Base-by-base conservation (phyloP, 2,329 filamentous ascomycete species). In the Elsinoe ampelina region DNA sequence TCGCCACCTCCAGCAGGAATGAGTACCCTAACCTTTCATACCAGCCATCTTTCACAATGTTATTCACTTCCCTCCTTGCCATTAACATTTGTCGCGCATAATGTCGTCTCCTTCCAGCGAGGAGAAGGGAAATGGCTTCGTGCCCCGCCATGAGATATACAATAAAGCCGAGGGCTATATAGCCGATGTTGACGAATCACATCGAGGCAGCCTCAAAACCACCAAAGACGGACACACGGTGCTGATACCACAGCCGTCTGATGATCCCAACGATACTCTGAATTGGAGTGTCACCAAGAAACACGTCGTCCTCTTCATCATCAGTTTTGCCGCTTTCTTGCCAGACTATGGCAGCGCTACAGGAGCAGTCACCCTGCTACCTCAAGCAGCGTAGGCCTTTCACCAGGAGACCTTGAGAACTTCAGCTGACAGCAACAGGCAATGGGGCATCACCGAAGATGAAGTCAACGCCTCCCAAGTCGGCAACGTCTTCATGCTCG, bases 401-500 rank as follows among this genome's bases (percentile, higher is more conserved):
- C 38, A 13, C 19, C 32, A 38, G 13, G 8, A 32, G 10, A n/a
- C 7, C 2, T 1, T 10, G 20, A n/a, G 5, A 30, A 2, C 6
- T 22, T 58, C 63, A 64, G 55, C 39, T 59, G 57, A 11, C 5
- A n/a, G 6, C 3, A 8, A 4, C 19, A 60, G 52, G 15, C 61
- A 65, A 36, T 74, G 72, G 72, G 58, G 66, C 20, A 69, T 73
- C 63, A 67, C 67, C 5, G 61, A 66, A 8, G 69, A 72, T 55
- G 59, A 65, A 35, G 71, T 75, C 54, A 71, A 74, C 55, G 68
- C 72, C 54, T 69, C 67, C 0, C 67, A 71, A 51, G 71, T 70
- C 15, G 72, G 70, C 26, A 74, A 75, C 61, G 65, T 73, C 5
- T 74, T 75, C 63, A 72, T 73, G 70, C 62, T 75, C 1, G 74